Percentiles rank a stretch among this genome's conserved stretches.
Conservation (phyloP, 1,284 basidiomycete genomes). For the Cryptococcus sp. region DNA sequence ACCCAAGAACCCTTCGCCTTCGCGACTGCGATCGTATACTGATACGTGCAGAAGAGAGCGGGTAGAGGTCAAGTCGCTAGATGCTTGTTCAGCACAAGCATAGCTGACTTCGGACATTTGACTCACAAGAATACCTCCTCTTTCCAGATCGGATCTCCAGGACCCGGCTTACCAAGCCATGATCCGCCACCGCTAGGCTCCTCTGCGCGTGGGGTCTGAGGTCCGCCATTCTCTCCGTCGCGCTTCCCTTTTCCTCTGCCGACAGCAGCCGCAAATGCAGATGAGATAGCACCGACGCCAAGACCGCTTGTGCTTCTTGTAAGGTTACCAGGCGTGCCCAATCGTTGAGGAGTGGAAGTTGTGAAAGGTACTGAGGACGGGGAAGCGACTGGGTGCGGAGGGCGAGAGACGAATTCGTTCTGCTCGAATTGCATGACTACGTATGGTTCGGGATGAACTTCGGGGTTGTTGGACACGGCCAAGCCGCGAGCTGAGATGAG, state of each 20-base stretch:
- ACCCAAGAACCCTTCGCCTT: slow-evolving; percentile 85
- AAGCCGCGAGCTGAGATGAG: slow-evolving; percentile 90
- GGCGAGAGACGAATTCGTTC: slow-evolving; percentile 94
- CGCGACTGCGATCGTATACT: slow-evolving; percentile 86
- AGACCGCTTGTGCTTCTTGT: slow-evolving; percentile 54
- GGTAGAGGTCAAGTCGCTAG: slow-evolving; percentile 91
- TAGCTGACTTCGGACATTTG: slow-evolving; percentile 4
- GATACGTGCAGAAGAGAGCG: slow-evolving; percentile 83
- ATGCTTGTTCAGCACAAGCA: not conserved
- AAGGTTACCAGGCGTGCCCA: slow-evolving; percentile 34
- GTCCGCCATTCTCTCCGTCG: slow-evolving; percentile 39
- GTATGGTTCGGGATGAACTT: slow-evolving; percentile 72
- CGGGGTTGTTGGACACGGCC: slow-evolving; percentile 63
- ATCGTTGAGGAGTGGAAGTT: slow-evolving; percentile 40
- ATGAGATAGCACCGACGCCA: slow-evolving; percentile 63
- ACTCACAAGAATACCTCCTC: slow-evolving; percentile 96
- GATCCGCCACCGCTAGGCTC: slow-evolving; percentile 27
- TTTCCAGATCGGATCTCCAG: slow-evolving; percentile 93
- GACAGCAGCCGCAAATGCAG: slow-evolving; percentile 59
- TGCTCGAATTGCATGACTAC: slow-evolving; percentile 98
- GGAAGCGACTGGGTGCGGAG: slow-evolving; percentile 60
- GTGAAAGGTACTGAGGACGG: slow-evolving; percentile 47
- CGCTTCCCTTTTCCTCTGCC: slow-evolving; percentile 52
- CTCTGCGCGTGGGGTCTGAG: slow-evolving; percentile 48
- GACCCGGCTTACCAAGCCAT: slow-evolving; percentile 52